These are phyloP conservation scores for Verruconis gallopava DNA, from an alignment of 2,329 filamentous ascomycete genomes.

Conservation along the genomic window DNA sequence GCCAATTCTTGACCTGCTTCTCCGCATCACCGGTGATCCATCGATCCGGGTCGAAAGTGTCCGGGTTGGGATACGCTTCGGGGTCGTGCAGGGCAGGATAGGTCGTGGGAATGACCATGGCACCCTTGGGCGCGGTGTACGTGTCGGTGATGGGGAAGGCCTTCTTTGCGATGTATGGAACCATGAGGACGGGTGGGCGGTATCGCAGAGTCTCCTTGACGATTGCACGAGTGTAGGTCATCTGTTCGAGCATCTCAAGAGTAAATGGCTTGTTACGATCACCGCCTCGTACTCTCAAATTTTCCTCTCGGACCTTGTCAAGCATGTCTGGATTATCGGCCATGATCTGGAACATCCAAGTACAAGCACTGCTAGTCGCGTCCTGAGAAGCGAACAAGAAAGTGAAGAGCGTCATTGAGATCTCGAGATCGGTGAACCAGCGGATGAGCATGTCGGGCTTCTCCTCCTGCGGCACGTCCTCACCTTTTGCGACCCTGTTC, in stretches of 20 bases:
- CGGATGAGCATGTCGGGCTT: constrained; percentile 77
- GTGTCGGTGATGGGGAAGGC: constrained; percentile 75
- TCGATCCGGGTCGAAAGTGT: constrained; percentile 78
- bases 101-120: constrained; percentile 87
- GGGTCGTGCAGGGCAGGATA: constrained; percentile 87
- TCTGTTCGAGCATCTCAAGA: constrained; percentile 77
- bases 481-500: constrained; percentile 61
- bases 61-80: constrained; percentile 81
- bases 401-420: constrained; percentile 85
- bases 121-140: constrained; percentile 89
- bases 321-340: constrained; percentile 89
- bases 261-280: constrained; percentile 56
- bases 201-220: constrained; percentile 61
- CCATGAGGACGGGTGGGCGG: constrained; percentile 92
- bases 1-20: constrained; percentile 85
- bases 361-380: constrained; percentile 83
- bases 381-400: constrained; percentile 97
- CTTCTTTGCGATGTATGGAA: constrained; percentile 91
- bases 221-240: constrained; percentile 83
- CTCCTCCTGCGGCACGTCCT: constrained; percentile 52
- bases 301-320: constrained; percentile 84
- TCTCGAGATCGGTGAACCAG: constrained; percentile 81
- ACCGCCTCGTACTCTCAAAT: constrained; percentile 62
- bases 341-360: constrained; percentile 90
- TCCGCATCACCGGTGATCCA: constrained; percentile 87